Evolutionary conservation across 768 basidiomycete species (phyloP), one percentile per base, ranked within the genome.

Genomic region (Leucocoprinus sp.): DNA sequence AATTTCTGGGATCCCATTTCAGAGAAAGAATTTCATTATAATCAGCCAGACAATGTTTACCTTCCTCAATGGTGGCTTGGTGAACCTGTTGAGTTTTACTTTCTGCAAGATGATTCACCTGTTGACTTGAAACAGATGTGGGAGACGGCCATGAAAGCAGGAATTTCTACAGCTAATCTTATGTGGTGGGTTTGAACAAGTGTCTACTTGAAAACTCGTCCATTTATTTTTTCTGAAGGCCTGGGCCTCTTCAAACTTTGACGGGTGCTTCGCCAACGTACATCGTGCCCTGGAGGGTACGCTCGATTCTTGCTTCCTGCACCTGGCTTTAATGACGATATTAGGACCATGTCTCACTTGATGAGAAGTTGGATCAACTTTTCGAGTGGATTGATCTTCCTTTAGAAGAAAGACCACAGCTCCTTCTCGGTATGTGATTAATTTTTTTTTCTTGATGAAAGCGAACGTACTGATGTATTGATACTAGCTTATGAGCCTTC

Each of bases 1-100:
- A 85, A 87, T 54, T 96, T 95, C 60, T 93, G 80, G 76, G 92
- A 93, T 60, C 90, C 89, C 0, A 57, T 56, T 11, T 69, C 70
- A 0, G 49, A 71, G 34, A 64, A 67, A 6, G 78, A 81, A 53
- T 93, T 95, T 57, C 72, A 78, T 45, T 93, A 92, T 57, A 83
- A 82, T 47, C 65, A 70, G 8, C 62, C 70, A 8, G 69, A 77
- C 6, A 75, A 76, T 3, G 74, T 72, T 19, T 84, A 82, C 78
- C 72, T 78, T 47, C 56, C 84, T 0, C 56, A 66, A 0, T 96
- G 92, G 89, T 95, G 93, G 91, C 61, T 74, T 11, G 93, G 93
- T 36, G 90, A 93, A 59, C 91, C 92, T 15, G 91, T 93, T 31
- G 50, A 47, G 55, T 63, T 50, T 62, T 12, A 15, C 5, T 24